Conservation (phyloP, 805 yeast genomes). For the Candida endomychidarum region DNA sequence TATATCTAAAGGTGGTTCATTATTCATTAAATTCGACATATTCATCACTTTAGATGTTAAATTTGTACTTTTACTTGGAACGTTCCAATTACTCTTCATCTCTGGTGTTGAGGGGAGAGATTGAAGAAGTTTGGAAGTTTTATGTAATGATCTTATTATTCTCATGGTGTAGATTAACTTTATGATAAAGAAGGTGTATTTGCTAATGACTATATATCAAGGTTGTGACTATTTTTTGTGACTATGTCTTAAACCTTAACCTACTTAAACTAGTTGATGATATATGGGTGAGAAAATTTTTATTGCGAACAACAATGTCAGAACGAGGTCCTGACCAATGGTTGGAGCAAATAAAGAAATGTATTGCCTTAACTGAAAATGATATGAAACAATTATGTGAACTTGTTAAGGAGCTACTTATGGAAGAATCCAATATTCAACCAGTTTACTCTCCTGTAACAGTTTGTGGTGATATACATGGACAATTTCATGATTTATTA, state of each 20-base stretch:
- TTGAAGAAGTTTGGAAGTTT: neutral
- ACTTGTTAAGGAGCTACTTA: conserved; percentile 85
- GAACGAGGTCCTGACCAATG: conserved; percentile 74
- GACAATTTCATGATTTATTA: conserved; percentile 92
- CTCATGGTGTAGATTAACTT: too few relatives aligned
- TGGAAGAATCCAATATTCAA: conserved; percentile 95
- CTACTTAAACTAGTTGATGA: neutral
- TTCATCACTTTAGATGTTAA: conserved; percentile 35
- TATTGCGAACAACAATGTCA: conserved; percentile 12
- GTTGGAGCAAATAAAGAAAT: conserved; percentile 90
- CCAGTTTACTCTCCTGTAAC: conserved; percentile 93
- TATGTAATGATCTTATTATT: conserved; percentile 1
- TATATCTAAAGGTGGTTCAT: conserved; percentile 36
- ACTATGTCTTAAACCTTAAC: neutral
- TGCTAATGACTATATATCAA: too few relatives aligned
- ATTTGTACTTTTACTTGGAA: conserved; percentile 13
- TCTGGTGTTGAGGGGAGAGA: conserved; percentile 29
- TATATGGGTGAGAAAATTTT: conserved; percentile 5
- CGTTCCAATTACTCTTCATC: conserved; percentile 36
- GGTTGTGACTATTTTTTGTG: neutral
- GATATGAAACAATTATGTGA: conserved; percentile 98
- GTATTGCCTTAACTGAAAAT: conserved; percentile 82
- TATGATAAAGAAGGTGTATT: too few relatives aligned
- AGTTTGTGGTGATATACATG: conserved; percentile 97
- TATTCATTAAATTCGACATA: conserved; percentile 32